phyloP scores from a whole-genome alignment of 176 grass and related monocot genomes.

The Urochloa ruziziensis region DNA sequence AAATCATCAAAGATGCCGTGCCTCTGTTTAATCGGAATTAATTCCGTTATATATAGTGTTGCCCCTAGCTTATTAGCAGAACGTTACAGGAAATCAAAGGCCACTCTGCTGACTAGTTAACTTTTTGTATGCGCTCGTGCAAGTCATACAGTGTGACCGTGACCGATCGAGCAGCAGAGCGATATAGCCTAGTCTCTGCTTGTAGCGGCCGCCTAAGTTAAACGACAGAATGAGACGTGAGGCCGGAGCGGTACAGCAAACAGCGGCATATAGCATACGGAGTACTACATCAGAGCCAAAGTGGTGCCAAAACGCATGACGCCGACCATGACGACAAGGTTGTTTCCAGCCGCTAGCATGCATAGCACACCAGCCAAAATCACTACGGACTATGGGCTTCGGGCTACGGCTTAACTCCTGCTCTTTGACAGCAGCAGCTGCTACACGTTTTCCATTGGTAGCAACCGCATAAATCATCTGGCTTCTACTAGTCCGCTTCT shows the following conservation, averaged over 20 bases:
- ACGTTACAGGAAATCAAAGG: not conserved
- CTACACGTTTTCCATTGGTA: too few species aligned
- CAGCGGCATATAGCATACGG: not conserved
- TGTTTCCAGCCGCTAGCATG: not conserved
- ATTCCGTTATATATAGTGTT: too few species aligned
- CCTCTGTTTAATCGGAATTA: not conserved
- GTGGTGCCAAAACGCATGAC: not conserved
- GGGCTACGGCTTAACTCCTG: too few species aligned
- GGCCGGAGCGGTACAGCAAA: not conserved
- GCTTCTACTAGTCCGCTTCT: too few species aligned
- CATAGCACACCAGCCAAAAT: not conserved
- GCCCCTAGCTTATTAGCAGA: too few species aligned
- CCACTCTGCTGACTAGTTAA: too few species aligned
- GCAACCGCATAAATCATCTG: too few species aligned
- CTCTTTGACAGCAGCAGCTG: too few species aligned
- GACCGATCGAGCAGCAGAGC: not conserved
- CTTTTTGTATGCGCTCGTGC: too few species aligned
- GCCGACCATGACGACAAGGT: not conserved
- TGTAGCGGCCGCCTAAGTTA: not conserved
- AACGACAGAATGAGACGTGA: not conserved
- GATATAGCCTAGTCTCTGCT: not conserved
- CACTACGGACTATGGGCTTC: too few species aligned
- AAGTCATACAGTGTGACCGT: not conserved
- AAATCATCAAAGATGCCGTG: too few species aligned
- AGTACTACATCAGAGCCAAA: not conserved